Base-by-base conservation (phyloP, 441 rosid species). In the Biscutella auriculata region DNA sequence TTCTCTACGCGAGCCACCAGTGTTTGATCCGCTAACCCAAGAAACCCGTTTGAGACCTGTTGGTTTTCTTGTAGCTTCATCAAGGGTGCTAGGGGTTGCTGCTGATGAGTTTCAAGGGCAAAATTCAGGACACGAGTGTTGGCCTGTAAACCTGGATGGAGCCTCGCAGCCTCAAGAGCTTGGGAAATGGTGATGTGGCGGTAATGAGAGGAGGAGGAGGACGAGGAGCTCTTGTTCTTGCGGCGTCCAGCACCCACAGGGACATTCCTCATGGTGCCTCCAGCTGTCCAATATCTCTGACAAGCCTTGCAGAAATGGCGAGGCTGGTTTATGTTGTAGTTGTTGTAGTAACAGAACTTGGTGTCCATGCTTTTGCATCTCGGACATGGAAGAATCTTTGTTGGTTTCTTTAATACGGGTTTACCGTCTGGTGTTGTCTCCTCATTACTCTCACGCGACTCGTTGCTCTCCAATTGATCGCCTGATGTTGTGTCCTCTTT, bases 221-320 rank as follows among this genome's bases (percentile, higher is more conserved):
- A 78, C 11, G 82, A 67, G 5, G 84, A 72, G 73, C 76, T 83
- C 79, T 87, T 87, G 75, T 76, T 87, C 81, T 84, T 90, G 51
- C 97, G 84, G 11, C 97, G 84, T 17, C 97, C 97, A 10, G 97
- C 95, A 3, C 95, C 97, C 0, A 90, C 95, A 0, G 97, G 91
- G 2, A 87, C 87, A 6, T 84, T 89, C 68, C 97, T 81, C 95
- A 89, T 89, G 27, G 88, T 82, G 6, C 97, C 97, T 5, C 97
- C 94, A 0, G 89, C 84, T 13, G 95, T 90, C 97, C 97, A 90
- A 58, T 90, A 87, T 63, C 97, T 77, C 73, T 87, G 95, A 74
- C 97, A 90, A 7, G 94, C 80, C 39, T 87, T 90, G 76, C 97
- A 90, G 77, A 90, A 90, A 73, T 90, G 91, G 27, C 94, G 87